Evolutionary conservation across 495 filamentous ascomycete genomes (phyloP), one percentile per base, ranked within the genome.

Genomic region (Endocarpon pusillum): DNA sequence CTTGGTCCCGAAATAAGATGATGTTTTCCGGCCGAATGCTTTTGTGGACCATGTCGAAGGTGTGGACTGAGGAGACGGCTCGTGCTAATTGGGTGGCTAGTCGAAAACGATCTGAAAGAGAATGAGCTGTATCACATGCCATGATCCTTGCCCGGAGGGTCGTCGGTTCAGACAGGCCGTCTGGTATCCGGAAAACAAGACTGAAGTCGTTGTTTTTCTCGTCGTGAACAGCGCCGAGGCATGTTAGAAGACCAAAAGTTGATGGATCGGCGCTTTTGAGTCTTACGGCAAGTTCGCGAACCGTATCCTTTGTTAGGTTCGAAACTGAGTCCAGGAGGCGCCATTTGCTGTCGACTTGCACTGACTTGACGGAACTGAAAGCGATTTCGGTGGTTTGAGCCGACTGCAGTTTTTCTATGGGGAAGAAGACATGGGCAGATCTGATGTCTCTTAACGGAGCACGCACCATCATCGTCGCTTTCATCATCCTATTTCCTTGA

Each of bases 1-100:
- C 33, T 3, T 19, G 17, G 22, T 45, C 33, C 8, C 47, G 33
- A 31, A 68, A 64, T 15, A 57, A 29, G 9, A 71, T 27, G 18
- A 69, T 42, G 3, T 47, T 62, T 34, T 71, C 66, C 1, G 67
- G 69, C 1, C 64, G 49, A 21, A 73, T 50, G 40, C 57, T 69
- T 44, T 71, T 72, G 46, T 73, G 69, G 12, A 72, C 65, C 21
- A 67, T 57, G 26, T 51, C 52, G 21, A 49, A 55, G 2, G 51
- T 52, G 41, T 72, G 68, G 1, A 70, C 52, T 37, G 52, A 67
- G 38, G 41, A 43, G 11, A 70, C 53, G 0, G 57, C 44, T 27
- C 42, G 35, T 18, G 61, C 55, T 4, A 70, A 21, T 26, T 54
- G 44, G 19, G 40, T 52, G 7, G 65, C 64, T 9, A 69, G 40